Conservation (phyloP, 163 green algal species). For the Prototheca wickerhamii region DNA sequence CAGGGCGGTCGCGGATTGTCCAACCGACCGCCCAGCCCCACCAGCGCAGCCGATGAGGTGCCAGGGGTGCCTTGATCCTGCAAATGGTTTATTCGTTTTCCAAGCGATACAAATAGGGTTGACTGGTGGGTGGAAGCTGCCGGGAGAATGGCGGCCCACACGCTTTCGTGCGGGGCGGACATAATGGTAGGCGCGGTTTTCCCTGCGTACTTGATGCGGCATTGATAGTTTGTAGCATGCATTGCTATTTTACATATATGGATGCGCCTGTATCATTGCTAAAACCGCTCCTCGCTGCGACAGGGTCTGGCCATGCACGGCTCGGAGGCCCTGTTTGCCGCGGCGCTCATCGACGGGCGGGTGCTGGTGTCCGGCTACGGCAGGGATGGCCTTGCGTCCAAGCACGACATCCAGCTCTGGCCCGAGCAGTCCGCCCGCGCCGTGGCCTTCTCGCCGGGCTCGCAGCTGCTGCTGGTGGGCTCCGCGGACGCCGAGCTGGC, state of each 20-base stretch:
- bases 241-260: not conserved
- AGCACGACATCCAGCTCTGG: conserved; percentile 13
- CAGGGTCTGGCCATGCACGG: conserved; percentile 42
- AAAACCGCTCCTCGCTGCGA: not conserved
- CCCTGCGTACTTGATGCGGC: not conserved
- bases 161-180: not conserved
- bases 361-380: conserved; percentile 9
- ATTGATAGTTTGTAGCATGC: not conserved
- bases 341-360: conserved; percentile 35
- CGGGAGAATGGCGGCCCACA: not conserved
- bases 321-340: conserved; percentile 34
- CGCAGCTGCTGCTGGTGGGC: conserved; percentile 1
- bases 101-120: no score
- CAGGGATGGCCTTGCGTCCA: not conserved
- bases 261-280: no score
- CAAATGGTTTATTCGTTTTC: no score
- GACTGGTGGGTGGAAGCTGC: not conserved
- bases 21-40: no score
- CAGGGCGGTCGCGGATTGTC: no score
- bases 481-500: conserved; percentile 13
- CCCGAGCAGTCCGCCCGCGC: conserved; percentile 10
- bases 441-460: conserved; percentile 12
- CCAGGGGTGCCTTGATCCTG: no score
- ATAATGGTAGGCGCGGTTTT: not conserved
- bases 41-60: no score